phyloP scores from a whole-genome alignment of 306 rosid species.

The Gastrolobium villosum region DNA sequence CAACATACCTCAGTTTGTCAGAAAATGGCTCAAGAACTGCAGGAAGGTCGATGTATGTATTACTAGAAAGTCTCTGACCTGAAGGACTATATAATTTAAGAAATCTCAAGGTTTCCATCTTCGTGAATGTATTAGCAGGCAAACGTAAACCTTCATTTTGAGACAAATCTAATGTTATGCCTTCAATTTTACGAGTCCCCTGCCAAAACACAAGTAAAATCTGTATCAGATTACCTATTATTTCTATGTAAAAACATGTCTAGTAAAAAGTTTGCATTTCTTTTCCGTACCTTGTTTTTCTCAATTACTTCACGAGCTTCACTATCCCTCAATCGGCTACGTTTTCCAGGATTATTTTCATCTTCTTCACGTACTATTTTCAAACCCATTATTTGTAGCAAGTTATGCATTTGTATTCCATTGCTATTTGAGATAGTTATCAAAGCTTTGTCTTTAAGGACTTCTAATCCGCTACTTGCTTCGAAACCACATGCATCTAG shows the following conservation, averaged over 20 bases:
- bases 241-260: neutral
- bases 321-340: neutral
- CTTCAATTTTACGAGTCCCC: too few relatives aligned
- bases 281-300: neutral
- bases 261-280: neutral
- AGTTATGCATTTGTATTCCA: conserved; percentile 32
- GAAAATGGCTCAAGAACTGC: neutral
- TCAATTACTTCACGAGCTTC: neutral
- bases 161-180: too few relatives aligned
- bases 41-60: neutral
- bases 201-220: too few relatives aligned
- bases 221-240: too few relatives aligned
- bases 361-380: neutral
- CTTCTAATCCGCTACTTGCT: too few relatives aligned
- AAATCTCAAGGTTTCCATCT: too few relatives aligned
- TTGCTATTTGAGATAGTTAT: neutral
- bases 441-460: neutral
- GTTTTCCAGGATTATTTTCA: neutral
- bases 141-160: too few relatives aligned
- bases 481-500: too few relatives aligned
- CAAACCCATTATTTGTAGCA: conserved; percentile 35
- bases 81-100: neutral
- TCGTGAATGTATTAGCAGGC: too few relatives aligned
- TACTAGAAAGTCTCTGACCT: neutral
- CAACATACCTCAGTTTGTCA: neutral